Base-by-base conservation (phyloP, 768 basidiomycete species). In the Macrolepiota albuminosa region DNA sequence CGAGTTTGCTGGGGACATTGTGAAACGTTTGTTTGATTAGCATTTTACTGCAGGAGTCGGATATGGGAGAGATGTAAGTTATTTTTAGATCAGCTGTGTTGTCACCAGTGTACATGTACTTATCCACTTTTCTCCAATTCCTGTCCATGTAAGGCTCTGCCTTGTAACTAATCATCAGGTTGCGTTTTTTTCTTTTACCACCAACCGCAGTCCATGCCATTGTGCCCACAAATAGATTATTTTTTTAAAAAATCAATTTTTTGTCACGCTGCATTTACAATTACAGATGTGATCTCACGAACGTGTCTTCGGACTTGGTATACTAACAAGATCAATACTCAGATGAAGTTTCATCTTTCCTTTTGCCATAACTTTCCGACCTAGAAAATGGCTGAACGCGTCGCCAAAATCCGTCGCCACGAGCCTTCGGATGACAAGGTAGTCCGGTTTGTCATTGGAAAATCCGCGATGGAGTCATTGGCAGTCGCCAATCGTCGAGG, bases 1-100 rank as follows among this genome's bases (percentile, higher is more conserved):
- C 79, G 47, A 91, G 81, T 54, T 81, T 84, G 56, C 88, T 85
- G 43, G 87, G 84, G 6, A 97, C 72, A 67, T 96, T 94, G 68
- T 88, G 79, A 73, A 83, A 84, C 16, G 86, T 84, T 67, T 89
- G 90, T 60, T 82, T 83, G 80, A 96, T 85, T 62, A 96, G 79
- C 95, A 98, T 96, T 29, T 18, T 18, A 34, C 16, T 42, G 56
- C 4, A 43, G 31, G 4, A 34, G 18, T 43, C 7, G 42, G 9
- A 56, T 39, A 58, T 74, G 62, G 57, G 48, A 18, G 7, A 34
- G 31, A 34, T 24, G 8, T 21, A 58, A 54, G 61, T 50, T 42
- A 54, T 54, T 52, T 54, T 48, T 46, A 42, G 37, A 33, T 39
- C 10, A 46, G n/a, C 47, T 43, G 50, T 13, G 34, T 10, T 46